Conservation (phyloP, 1,284 basidiomycete species). For the Moesziomyces antarcticus region DNA sequence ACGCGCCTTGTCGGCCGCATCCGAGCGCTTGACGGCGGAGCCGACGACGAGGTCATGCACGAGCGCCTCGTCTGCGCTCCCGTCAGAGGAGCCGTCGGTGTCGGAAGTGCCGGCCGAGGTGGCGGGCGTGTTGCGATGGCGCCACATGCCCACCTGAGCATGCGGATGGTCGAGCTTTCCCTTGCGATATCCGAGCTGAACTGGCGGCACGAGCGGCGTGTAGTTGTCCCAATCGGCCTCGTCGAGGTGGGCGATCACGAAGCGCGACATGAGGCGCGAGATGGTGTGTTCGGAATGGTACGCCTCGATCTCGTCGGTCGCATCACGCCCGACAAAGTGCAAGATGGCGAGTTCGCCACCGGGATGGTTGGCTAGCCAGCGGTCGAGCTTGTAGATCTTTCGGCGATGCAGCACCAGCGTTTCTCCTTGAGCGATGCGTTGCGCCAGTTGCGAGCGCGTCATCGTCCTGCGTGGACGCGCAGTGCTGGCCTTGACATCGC, state of each 20-base stretch:
- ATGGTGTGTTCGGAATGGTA: conserved; percentile 82
- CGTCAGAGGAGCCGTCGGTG: conserved; percentile 4
- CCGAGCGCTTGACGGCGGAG: not conserved
- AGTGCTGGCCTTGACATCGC: not conserved
- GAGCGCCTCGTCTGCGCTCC: conserved; percentile 6
- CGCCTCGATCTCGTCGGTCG: conserved; percentile 91
- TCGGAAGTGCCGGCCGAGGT: conserved; percentile 12
- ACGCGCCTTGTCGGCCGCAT: not conserved
- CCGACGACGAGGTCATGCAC: conserved; percentile 13
- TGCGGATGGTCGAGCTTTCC: conserved; percentile 63
- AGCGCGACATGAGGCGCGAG: conserved; percentile 75
- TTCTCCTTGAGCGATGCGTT: conserved; percentile 69
- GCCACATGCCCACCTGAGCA: conserved; percentile 61
- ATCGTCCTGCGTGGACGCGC: conserved; percentile 19
- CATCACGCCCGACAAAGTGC: conserved; percentile 95
- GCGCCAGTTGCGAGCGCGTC: conserved; percentile 56
- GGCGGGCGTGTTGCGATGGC: conserved; percentile 23
- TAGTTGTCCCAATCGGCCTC: conserved; percentile 72
- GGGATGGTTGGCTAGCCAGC: conserved; percentile 85
- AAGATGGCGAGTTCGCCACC: conserved; percentile 89
- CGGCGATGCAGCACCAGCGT: conserved; percentile 82
- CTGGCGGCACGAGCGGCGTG: conserved; percentile 86
- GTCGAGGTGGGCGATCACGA: conserved; percentile 80
- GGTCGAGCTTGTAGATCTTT: conserved; percentile 83
- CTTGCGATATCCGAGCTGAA: conserved; percentile 77